These are phyloP conservation scores for Kalmusia sp. DNA, from an alignment of 2,329 filamentous ascomycete species.

Conservation along the genomic window DNA sequence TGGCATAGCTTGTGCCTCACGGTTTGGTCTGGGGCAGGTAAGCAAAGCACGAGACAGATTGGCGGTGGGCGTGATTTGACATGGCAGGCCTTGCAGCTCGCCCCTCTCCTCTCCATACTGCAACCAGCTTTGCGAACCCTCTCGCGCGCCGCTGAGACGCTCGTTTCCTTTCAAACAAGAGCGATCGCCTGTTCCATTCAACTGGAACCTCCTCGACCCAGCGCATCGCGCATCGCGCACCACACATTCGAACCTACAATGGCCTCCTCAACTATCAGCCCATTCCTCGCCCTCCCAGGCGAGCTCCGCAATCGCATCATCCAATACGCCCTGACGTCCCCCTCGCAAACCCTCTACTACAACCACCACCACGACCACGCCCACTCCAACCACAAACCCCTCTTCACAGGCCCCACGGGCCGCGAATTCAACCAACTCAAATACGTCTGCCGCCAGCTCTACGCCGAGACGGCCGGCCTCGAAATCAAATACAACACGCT, in stretches of 20 bases:
- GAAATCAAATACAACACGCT: constrained; percentile 1
- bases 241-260: background rate
- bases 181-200: no score
- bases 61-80: no score
- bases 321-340: background rate
- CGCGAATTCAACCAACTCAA: constrained; percentile 11
- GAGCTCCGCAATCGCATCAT: constrained; percentile 5
- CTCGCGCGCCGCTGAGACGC: no score
- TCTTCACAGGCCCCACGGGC: background rate
- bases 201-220: no score
- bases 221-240: no score
- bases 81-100: background rate
- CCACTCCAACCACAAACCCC: background rate
- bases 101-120: no score
- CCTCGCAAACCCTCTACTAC: background rate
- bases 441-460: constrained; percentile 5
- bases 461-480: constrained; percentile 5
- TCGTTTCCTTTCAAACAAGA: no score
- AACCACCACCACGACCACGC: background rate
- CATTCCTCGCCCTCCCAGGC: background rate
- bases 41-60: no score
- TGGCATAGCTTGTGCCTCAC: no score
- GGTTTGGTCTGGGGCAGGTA: no score
- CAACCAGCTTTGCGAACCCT: no score
- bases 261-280: background rate